A percentile compares a stretch with the other conserved stretches of the same genome.
phyloP scores from a whole-genome alignment of 352 stramenopile species.

The Globisporangium cystogenes region DNA sequence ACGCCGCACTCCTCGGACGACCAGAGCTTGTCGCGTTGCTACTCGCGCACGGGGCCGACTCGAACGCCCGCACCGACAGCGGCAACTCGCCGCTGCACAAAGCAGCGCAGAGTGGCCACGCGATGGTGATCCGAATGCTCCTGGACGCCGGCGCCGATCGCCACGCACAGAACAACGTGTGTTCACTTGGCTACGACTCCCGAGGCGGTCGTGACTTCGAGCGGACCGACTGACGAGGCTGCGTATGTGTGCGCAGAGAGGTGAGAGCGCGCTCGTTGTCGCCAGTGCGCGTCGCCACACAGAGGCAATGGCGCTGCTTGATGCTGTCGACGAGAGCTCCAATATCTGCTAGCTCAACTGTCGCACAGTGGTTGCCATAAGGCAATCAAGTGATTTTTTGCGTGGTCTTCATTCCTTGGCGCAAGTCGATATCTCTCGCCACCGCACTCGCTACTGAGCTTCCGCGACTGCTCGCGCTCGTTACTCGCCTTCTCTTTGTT shows the following conservation, averaged over 20 bases:
- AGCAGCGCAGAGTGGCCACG: conserved; percentile 25
- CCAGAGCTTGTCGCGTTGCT: conserved; percentile 22
- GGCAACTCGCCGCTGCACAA: conserved; percentile 31
- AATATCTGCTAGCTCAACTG: too few species aligned
- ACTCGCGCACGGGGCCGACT: conserved; percentile 14
- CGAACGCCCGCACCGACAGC: conserved; percentile 13
- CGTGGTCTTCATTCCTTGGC: too few species aligned
- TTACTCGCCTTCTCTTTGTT: too few species aligned
- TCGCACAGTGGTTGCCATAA: too few species aligned
- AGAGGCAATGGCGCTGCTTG: conserved; percentile 23
- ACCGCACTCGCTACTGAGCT: too few species aligned
- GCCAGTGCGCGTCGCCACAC: conserved; percentile 29
- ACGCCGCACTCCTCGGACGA: conserved; percentile 30
- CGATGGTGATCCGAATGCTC: conserved; percentile 18
- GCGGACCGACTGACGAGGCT: background rate
- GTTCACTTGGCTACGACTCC: background rate
- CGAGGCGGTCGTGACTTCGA: background rate
- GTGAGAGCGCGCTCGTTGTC: conserved; percentile 22
- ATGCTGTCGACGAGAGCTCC: too few species aligned
- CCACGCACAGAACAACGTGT: conserved; percentile 17
- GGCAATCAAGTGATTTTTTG: too few species aligned
- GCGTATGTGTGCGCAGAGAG: conserved; percentile 13
- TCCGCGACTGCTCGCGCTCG: too few species aligned
- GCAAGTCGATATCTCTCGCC: too few species aligned
- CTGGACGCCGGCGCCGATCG: conserved; percentile 16